A percentile compares a stretch with the other conserved stretches of the same genome.
Conservation (phyloP, 352 stramenopile genomes). For the Pythium coloratum region DNA sequence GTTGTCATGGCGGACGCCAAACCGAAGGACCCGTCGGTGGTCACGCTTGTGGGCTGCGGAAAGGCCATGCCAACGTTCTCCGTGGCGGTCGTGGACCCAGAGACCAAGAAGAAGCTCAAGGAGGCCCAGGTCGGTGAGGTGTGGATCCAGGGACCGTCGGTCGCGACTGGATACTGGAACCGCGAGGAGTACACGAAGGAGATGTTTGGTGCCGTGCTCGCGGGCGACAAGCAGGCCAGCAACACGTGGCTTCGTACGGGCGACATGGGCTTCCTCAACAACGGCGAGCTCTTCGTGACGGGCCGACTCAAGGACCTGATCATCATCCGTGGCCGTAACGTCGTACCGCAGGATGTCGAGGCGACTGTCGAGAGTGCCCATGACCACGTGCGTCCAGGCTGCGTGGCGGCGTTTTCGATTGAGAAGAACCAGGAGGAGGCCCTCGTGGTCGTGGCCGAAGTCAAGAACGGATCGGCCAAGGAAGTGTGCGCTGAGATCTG, state of each 20-base stretch:
- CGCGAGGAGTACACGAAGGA: constrained; percentile 63
- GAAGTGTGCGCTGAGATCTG: constrained; percentile 58
- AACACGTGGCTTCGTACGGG: constrained; percentile 61
- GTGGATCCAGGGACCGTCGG: constrained; percentile 88
- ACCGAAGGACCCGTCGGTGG: constrained; percentile 33
- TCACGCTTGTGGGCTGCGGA: constrained; percentile 79
- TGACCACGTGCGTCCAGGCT: constrained; percentile 68
- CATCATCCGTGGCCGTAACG: constrained; percentile 82
- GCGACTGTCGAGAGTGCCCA: constrained; percentile 65
- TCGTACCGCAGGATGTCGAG: constrained; percentile 78
- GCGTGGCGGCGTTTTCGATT: constrained; percentile 75
- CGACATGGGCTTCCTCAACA: constrained; percentile 72
- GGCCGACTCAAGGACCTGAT: constrained; percentile 82
- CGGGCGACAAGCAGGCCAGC: constrained; percentile 37
- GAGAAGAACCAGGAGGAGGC: constrained; percentile 77
- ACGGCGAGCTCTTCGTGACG: constrained; percentile 74
- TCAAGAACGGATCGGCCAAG: constrained; percentile 60
- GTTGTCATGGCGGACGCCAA: constrained; percentile 32
- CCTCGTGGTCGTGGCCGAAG: constrained; percentile 76
- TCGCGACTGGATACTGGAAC: constrained; percentile 76
- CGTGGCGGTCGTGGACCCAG: constrained; percentile 65
- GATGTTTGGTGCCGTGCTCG: constrained; percentile 63
- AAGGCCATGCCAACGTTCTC: constrained; percentile 76
- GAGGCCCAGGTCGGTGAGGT: constrained; percentile 89
- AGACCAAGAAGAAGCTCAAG: constrained; percentile 45